phyloP scores from a whole-genome alignment of 495 filamentous ascomycete species.

The Xylaria scruposa region DNA sequence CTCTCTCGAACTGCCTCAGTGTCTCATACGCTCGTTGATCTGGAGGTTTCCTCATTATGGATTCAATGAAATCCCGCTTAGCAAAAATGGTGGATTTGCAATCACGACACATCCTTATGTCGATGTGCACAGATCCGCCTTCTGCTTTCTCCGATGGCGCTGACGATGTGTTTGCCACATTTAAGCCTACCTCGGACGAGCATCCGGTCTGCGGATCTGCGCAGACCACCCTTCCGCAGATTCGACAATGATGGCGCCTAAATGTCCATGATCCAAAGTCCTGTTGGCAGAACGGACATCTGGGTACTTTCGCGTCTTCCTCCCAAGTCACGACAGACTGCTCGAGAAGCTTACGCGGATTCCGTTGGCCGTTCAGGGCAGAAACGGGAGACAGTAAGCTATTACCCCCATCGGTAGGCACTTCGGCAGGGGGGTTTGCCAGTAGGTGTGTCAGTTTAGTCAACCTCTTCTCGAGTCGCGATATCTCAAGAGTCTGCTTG shows the following conservation, averaged over 20 bases:
- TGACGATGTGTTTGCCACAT: constrained; percentile 59
- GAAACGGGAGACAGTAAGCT: constrained; percentile 35
- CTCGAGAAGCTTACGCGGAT: constrained; percentile 78
- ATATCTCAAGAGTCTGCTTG: constrained; percentile 81
- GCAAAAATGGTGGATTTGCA: constrained; percentile 87
- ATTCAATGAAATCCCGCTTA: constrained; percentile 78
- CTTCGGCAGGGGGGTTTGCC: constrained; percentile 69
- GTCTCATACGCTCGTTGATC: constrained; percentile 87
- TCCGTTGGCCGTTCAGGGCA: constrained; percentile 54
- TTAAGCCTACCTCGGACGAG: constrained; percentile 82
- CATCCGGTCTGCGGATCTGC: constrained; percentile 83
- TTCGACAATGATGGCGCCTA: constrained; percentile 89
- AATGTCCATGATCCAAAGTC: constrained; percentile 90
- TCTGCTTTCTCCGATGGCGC: constrained; percentile 43
- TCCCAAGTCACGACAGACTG: constrained; percentile 95
- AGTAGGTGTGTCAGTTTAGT: constrained; percentile 89
- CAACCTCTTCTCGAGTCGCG: constrained; percentile 86
- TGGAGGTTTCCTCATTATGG: constrained; percentile 70
- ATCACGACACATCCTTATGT: constrained; percentile 89
- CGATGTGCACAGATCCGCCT: constrained; percentile 66
- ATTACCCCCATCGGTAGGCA: constrained; percentile 41
- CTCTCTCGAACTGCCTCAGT: constrained; percentile 84
- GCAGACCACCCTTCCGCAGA: constrained; percentile 92
- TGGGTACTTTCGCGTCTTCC: constrained; percentile 79
- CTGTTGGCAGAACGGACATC: constrained; percentile 93